These are phyloP conservation scores for Artemisia argyi DNA, from an alignment of 129 eudicot genomes.

Conservation along the genomic window DNA sequence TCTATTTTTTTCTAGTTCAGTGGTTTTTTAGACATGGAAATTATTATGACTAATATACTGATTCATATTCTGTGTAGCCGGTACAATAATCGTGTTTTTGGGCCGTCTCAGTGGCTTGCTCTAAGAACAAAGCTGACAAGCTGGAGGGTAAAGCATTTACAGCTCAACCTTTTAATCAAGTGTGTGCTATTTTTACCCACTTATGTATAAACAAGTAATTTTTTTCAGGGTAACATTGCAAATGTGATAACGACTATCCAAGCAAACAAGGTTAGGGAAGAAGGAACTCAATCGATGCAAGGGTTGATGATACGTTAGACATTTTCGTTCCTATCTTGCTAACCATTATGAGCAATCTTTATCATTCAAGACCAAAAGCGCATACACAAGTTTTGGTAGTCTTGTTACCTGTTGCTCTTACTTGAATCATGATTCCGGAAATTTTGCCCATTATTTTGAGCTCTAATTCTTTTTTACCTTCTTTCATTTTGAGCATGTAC, in stretches of 20 bases:
- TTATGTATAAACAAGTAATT: background rate
- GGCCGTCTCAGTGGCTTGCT: conserved; percentile 65
- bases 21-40: background rate
- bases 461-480: conserved; percentile 7
- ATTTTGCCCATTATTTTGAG: conserved; percentile 31
- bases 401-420: background rate
- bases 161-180: background rate
- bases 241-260: conserved; percentile 68
- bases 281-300: conserved; percentile 54
- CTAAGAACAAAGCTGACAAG: conserved; percentile 66
- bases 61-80: conserved; percentile 44
- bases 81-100: conserved; percentile 72
- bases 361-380: conserved; percentile 4
- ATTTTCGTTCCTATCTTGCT: conserved; percentile 8
- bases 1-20: background rate
- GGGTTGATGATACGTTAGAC: conserved; percentile 61
- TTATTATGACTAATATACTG: background rate
- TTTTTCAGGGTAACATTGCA: conserved; percentile 67
- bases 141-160: conserved; percentile 67
- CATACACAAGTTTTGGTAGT: background rate
- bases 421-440: conserved; percentile 7
- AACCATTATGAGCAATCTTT: background rate
- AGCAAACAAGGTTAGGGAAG: conserved; percentile 72
- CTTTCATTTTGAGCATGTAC: background rate
- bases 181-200: conserved; percentile 4